Conservation (phyloP, 2,329 filamentous ascomycete genomes). For the Lecanicillium sp. region DNA sequence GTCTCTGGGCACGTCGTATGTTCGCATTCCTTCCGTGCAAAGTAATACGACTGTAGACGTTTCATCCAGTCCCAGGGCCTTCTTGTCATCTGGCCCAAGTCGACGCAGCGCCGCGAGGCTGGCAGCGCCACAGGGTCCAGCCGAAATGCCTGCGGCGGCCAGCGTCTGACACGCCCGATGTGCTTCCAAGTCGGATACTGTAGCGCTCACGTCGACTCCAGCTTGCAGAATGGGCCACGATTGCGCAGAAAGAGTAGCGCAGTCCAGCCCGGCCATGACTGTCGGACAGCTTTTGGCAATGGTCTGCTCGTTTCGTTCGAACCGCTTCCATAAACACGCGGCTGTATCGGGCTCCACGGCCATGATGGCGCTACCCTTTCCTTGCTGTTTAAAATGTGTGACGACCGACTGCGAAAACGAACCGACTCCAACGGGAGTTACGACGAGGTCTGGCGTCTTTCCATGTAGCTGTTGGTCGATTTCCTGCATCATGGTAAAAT, state of each 20-base stretch:
- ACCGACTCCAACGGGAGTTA: slow-evolving; percentile 63
- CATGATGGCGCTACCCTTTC: slow-evolving; percentile 35
- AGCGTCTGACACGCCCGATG: slow-evolving; percentile 53
- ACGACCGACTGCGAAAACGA: slow-evolving; percentile 64
- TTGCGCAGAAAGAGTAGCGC: slow-evolving; percentile 57
- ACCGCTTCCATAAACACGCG: slow-evolving; percentile 47
- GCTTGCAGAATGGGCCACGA: slow-evolving; percentile 54
- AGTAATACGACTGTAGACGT: slow-evolving; percentile 57
- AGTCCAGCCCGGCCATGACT: slow-evolving; percentile 70
- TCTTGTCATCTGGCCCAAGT: slow-evolving; percentile 27
- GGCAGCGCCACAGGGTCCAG: slow-evolving; percentile 58
- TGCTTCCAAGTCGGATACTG: slow-evolving; percentile 54
- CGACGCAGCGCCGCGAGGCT: slow-evolving; percentile 48
- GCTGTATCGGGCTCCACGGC: slow-evolving; percentile 64
- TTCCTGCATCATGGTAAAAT: slow-evolving; percentile 64
- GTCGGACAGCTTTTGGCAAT: slow-evolving; percentile 50
- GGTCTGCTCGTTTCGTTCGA: slow-evolving; percentile 38
- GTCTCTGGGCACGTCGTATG: slow-evolving; percentile 24
- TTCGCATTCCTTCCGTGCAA: slow-evolving; percentile 46
- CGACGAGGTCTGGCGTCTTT: slow-evolving; percentile 34
- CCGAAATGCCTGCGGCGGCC: slow-evolving; percentile 32
- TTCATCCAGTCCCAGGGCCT: slow-evolving; percentile 27
- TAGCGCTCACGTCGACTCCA: slow-evolving; percentile 53
- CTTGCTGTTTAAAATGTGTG: slow-evolving; percentile 50
- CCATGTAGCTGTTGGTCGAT: slow-evolving; percentile 49